Conservation (phyloP, 495 filamentous ascomycete species). For the Filosporella fistucella region DNA sequence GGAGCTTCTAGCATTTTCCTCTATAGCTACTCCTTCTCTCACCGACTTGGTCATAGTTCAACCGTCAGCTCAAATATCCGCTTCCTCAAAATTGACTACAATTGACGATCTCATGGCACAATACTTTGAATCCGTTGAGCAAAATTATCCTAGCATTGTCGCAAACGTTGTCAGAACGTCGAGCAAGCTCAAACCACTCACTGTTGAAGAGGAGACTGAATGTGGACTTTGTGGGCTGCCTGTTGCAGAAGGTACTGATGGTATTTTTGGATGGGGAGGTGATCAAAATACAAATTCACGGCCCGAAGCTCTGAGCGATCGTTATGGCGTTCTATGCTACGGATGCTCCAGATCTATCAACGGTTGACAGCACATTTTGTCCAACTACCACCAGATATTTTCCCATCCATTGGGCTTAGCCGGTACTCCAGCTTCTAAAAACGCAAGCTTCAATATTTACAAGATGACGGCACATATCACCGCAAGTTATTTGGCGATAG, state of each 20-base stretch:
- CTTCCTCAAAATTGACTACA: constrained; percentile 68
- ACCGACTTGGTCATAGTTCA: constrained; percentile 41
- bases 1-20: constrained; percentile 64
- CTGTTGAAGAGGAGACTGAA: constrained; percentile 4
- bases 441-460: constrained; percentile 19
- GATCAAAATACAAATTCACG: constrained; percentile 28
- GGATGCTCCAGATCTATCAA: constrained; percentile 50
- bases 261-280: constrained; percentile 32
- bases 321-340: constrained; percentile 43
- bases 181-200: constrained; percentile 58
- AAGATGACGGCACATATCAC: constrained; percentile 9
- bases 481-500: background rate
- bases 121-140: constrained; percentile 84
- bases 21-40: constrained; percentile 46
- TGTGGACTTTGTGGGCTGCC: constrained; percentile 49
- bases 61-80: constrained; percentile 33
- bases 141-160: constrained; percentile 85
- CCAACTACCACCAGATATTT: background rate
- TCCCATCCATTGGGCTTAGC: background rate
- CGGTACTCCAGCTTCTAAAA: constrained; percentile 10
- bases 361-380: constrained; percentile 9
- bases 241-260: constrained; percentile 33
- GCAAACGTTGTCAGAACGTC: constrained; percentile 89
- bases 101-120: constrained; percentile 88
- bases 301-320: constrained; percentile 2